phyloP scores from a whole-genome alignment of 371 early-diverging fungal species.

The Mucor ambiguus region DNA sequence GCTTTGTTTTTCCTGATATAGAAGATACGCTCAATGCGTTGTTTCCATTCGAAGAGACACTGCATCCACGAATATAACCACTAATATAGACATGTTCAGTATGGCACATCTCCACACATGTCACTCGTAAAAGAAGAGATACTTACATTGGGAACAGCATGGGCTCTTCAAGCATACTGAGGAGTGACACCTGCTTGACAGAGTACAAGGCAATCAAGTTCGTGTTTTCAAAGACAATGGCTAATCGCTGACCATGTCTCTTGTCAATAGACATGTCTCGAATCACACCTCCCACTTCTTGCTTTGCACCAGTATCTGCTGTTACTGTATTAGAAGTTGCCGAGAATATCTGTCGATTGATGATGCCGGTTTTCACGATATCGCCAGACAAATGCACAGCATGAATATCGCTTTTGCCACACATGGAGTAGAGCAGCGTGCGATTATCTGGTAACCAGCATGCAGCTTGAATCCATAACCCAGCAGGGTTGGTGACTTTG shows the following conservation, averaged over 20 bases:
- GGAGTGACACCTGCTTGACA: constrained; percentile 18
- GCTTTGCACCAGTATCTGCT: not conserved
- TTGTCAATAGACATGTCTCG: constrained; percentile 39
- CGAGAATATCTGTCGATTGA: constrained; percentile 16
- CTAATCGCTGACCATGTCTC: constrained; percentile 35
- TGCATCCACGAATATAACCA: constrained; percentile 38
- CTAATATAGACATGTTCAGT: constrained; percentile 13
- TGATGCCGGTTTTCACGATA: constrained; percentile 7
- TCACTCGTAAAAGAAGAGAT: not conserved
- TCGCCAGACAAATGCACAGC: constrained; percentile 25
- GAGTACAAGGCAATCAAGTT: constrained; percentile 29
- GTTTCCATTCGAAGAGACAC: not conserved
- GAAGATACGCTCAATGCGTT: not conserved
- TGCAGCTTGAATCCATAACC: constrained; percentile 47
- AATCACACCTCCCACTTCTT: constrained; percentile 24
- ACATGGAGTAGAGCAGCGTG: constrained; percentile 43
- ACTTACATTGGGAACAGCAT: constrained; percentile 32
- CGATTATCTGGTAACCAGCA: constrained; percentile 50
- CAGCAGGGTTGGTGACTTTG: constrained; percentile 39
- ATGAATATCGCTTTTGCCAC: constrained; percentile 38
- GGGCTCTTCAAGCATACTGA: constrained; percentile 17
- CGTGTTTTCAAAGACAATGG: constrained; percentile 32
- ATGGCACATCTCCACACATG: too few relatives aligned
- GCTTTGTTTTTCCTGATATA: constrained; percentile 12
- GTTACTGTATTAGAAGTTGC: not conserved